phyloP scores from a whole-genome alignment of 495 filamentous ascomycete species.

The Achaetomiella virescens region DNA sequence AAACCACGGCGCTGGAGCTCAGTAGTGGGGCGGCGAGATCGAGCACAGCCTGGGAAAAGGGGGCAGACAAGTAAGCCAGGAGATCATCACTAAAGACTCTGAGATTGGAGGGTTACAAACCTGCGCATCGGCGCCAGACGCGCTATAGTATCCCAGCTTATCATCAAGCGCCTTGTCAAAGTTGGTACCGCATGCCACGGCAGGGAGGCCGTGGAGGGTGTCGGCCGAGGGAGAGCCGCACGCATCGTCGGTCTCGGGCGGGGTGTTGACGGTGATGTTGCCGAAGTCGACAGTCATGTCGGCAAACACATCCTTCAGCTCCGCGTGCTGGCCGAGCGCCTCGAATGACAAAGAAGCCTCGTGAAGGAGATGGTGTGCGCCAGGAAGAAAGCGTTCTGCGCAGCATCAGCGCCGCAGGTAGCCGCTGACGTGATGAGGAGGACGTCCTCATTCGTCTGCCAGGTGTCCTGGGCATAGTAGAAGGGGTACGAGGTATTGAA shows the following conservation, averaged over 20 bases:
- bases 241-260: neutral
- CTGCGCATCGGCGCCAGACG: neutral
- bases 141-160: conserved; percentile 15
- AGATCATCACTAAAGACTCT: too few relatives aligned
- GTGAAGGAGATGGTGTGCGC: conserved; percentile 9
- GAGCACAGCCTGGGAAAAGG: too few relatives aligned
- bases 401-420: conserved; percentile 6
- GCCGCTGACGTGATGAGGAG: conserved; percentile 12
- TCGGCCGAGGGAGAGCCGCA: conserved; percentile 6
- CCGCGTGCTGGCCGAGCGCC: conserved; percentile 2
- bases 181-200: conserved; percentile 8
- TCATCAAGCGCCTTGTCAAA: conserved; percentile 17
- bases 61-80: too few relatives aligned
- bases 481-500: conserved; percentile 7
- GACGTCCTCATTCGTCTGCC: conserved; percentile 1
- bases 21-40: too few relatives aligned
- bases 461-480: conserved; percentile 1
- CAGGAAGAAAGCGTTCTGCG: conserved; percentile 16
- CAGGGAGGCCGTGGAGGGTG: conserved; percentile 14
- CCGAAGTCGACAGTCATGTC: conserved; percentile 14
- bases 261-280: neutral
- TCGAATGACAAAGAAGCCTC: neutral
- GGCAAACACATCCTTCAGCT: conserved; percentile 10
- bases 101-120: too few relatives aligned
- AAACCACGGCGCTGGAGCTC: too few relatives aligned